Base-by-base conservation (phyloP, 2,329 filamentous ascomycete genomes). In the Nemania abortiva region DNA sequence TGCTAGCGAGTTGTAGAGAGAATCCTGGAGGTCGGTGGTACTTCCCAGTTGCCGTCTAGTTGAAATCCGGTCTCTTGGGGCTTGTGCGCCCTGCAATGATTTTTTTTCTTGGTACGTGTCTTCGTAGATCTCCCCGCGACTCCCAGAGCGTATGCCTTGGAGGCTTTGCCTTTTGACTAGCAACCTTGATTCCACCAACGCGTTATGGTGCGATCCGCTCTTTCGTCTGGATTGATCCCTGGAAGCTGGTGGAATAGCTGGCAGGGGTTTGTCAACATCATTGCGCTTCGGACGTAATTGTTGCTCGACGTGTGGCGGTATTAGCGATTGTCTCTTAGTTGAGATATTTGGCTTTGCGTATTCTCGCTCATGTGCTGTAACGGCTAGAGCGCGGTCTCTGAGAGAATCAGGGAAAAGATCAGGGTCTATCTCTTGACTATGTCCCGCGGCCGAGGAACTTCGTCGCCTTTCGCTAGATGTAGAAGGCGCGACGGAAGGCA, bases 401-500 rank as follows among this genome's bases (percentile, higher is more conserved):
- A 75, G 74, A 3, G 66, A 68, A 24, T 74, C 66, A 1, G 77
- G 74, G 20, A 77, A 76, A 34, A 65, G 37, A 45, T 66, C 37
- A 13, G 52, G n/a, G 4, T 72, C 74, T 49, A 55, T 68, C 24
- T 67, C 70, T 52, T 70, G 62, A 1, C 24, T 39, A 45, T 42
- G 68, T 42, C 57, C 68, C 34, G 42, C 57, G 6, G 20, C 49
- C 11, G 74, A 72, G 0, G 71, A 63, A 50, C 70, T 72, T 20
- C 52, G 68, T 31, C 58, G 57, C 47, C 56, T 50, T n/a, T 68
- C 68, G 7, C 45, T 39, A n/a, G 74, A 71, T 18, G 70, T 65
- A 27, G 69, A 60, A 15, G 54, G 11, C 5, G 72, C 10, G 57
- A 72, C 74, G 50, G 76, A 76, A 70, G 74, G 74, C 52, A 77